Percentiles rank a stretch among this genome's conserved stretches.
These are phyloP conservation scores for rapeseed (Brassica napus) DNA, from an alignment of 345 rosid species.

Conservation along the genomic window Da-Ae NC_063446.1:6284001-6284500, in stretches of 20 bases:
- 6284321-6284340: constrained; percentile 8
- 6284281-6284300: constrained; percentile 32
- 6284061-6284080: constrained; percentile 7
- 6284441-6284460: background rate
- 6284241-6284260: constrained; percentile 24
- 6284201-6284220: constrained; percentile 21
- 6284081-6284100: constrained; percentile 4
- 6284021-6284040: constrained; percentile 50
- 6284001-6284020: constrained; percentile 66
- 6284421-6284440: background rate
- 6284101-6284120: constrained; percentile 15
- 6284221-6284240: constrained; percentile 36
- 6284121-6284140: constrained; percentile 18
- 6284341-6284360: background rate
- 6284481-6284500: constrained; percentile 19
- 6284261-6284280: constrained; percentile 9
- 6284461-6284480: background rate
- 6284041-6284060: constrained; percentile 58
- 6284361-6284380: constrained; percentile 3
- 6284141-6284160: constrained; percentile 20
- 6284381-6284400: constrained; percentile 31
- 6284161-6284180: constrained; percentile 16
- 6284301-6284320: constrained; percentile 36
- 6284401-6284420: constrained; percentile 16
- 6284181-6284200: constrained; percentile 40